A percentile compares a stretch with the other conserved stretches of the same genome.
Evolutionary conservation across 192 early-diverging fungal species (phyloP).

Genomic region (Haplosporangium gracile): DNA sequence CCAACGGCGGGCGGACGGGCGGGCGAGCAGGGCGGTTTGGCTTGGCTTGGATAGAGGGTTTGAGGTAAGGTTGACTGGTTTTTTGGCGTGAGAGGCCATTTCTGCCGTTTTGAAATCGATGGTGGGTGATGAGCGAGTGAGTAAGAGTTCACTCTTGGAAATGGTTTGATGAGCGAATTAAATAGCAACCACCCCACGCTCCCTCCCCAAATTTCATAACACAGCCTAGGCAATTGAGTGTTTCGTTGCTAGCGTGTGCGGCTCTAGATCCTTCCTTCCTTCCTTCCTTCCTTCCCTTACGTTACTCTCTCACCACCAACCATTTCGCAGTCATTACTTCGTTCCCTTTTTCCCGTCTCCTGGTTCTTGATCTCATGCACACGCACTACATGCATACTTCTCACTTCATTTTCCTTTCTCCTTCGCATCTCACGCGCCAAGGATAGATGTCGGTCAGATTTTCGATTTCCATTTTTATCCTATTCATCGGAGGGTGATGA

Average conservation of each 20-base stretch:
- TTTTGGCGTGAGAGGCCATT: neutral
- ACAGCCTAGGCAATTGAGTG: neutral
- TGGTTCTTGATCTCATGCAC: neutral
- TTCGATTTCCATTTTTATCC: too few relatives aligned
- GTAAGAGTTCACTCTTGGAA: neutral
- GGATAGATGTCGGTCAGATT: too few relatives aligned
- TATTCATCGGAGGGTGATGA: too few relatives aligned
- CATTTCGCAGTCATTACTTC: neutral
- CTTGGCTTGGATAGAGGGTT: neutral
- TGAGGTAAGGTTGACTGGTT: neutral
- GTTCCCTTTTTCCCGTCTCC: neutral
- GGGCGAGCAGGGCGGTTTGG: too few relatives aligned
- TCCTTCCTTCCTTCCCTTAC: neutral
- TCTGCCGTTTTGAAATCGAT: conserved; percentile 7
- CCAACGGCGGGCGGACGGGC: too few relatives aligned
- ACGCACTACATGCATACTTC: neutral
- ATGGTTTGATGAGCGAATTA: neutral
- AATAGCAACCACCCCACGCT: neutral
- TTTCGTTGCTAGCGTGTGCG: neutral
- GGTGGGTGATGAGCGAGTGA: neutral
- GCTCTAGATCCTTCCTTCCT: neutral
- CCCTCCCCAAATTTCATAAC: neutral
- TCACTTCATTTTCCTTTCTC: neutral
- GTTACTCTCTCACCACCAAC: neutral
- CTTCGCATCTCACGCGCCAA: neutral